Conservation (phyloP, 345 rosid species). For the Limnanthes douglasii region DNA sequence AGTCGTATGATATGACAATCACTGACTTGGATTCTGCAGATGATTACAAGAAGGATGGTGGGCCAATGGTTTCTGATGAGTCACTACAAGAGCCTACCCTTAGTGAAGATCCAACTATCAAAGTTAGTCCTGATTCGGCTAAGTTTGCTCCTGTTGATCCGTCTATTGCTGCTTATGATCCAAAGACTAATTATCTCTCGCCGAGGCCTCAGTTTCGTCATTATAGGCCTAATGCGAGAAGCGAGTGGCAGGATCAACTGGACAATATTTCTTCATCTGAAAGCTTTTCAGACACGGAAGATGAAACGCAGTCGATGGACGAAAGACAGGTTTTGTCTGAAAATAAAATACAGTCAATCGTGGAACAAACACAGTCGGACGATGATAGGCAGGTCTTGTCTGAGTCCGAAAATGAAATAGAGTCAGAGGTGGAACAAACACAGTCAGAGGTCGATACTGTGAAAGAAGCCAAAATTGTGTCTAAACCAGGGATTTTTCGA, state of each 20-base stretch:
- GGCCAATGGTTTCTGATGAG: no score
- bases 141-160: constrained; percentile 41
- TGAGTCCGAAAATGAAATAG: constrained; percentile 14
- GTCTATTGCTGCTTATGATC: constrained; percentile 41
- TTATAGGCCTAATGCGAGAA: constrained; percentile 46
- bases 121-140: constrained; percentile 24
- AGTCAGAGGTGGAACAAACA: no score
- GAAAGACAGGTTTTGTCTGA: constrained; percentile 23
- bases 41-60: constrained; percentile 4
- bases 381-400: constrained; percentile 5
- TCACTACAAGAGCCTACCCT: no score
- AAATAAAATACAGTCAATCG: constrained; percentile 7
- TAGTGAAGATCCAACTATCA: constrained; percentile 35
- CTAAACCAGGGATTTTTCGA: constrained; percentile 19
- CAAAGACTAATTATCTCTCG: constrained; percentile 37
- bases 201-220: constrained; percentile 58
- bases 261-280: constrained; percentile 35
- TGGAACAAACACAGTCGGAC: constrained; percentile 5
- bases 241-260: constrained; percentile 30
- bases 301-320: constrained; percentile 23
- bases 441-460: no score
- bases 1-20: constrained; percentile 18
- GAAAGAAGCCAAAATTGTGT: constrained; percentile 12
- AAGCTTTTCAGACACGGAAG: constrained; percentile 31
- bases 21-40: constrained; percentile 22